These are phyloP conservation scores for Phytophthora rubi DNA, from an alignment of 352 stramenopile species.

Conservation along the genomic window DNA sequence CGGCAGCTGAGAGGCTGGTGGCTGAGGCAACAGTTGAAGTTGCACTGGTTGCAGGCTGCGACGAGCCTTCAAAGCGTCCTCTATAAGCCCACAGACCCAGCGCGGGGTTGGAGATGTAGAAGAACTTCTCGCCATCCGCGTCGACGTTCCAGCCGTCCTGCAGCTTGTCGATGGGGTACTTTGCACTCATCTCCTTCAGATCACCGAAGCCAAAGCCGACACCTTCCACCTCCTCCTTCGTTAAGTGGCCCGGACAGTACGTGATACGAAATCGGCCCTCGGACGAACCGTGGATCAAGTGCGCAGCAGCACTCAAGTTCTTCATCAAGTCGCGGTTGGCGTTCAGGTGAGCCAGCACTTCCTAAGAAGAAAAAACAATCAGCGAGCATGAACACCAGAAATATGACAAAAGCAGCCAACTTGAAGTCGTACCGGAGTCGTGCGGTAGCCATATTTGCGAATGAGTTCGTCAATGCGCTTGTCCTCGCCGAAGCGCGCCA, in stretches of 20 bases:
- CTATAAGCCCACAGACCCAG: constrained; percentile 95
- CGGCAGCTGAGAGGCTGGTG: constrained; percentile 39
- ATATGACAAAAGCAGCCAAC: neutral
- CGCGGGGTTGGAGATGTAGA: constrained; percentile 97
- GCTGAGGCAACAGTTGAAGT: constrained; percentile 29
- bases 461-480: constrained; percentile 95
- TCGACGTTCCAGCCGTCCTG: constrained; percentile 95
- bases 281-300: constrained; percentile 97
- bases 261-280: constrained; percentile 98
- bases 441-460: constrained; percentile 96
- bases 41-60: constrained; percentile 1
- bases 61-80: constrained; percentile 75
- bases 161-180: constrained; percentile 84
- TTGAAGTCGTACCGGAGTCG: constrained; percentile 83
- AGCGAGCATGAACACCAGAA: constrained; percentile 7
- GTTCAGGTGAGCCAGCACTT: constrained; percentile 92
- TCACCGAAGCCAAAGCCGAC: constrained; percentile 94
- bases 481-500: constrained; percentile 96
- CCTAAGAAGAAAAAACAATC: constrained; percentile 45
- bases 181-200: constrained; percentile 82
- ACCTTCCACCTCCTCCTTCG: constrained; percentile 91
- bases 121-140: constrained; percentile 90
- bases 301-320: constrained; percentile 94
- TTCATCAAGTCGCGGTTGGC: constrained; percentile 94
- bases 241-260: constrained; percentile 94